A percentile compares a stretch with the other conserved stretches of the same genome.
Conservation (phyloP, 1,139 yeast genomes). For the Candida dubliniensis region DNA sequence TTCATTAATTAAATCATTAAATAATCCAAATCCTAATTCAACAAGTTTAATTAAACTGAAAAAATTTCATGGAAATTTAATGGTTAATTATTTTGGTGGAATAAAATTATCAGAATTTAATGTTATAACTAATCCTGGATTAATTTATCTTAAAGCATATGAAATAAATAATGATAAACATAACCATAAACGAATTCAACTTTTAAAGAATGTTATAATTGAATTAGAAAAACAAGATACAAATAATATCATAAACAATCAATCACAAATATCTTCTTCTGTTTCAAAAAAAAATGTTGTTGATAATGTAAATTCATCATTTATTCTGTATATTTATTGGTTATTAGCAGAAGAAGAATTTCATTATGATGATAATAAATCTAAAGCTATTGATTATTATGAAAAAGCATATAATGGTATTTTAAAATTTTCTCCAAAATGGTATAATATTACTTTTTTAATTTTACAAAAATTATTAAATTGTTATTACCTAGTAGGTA, state of each 20-base stretch:
- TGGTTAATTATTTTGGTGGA: constrained; percentile 34
- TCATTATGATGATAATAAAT: constrained; percentile 1
- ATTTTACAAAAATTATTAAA: constrained; percentile 13
- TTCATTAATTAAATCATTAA: constrained; percentile 35
- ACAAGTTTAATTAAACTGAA: constrained; percentile 12
- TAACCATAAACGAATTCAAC: constrained; percentile 23
- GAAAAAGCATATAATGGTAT: constrained; percentile 13
- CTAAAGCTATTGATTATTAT: constrained; percentile 12
- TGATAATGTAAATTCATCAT: constrained; percentile 10
- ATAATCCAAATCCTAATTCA: too few relatives aligned
- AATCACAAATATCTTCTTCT: too few relatives aligned
- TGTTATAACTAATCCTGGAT: constrained; percentile 31
- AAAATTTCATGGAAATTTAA: constrained; percentile 10
- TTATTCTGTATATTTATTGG: constrained; percentile 38
- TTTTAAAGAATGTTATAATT: constrained; percentile 34
- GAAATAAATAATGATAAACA: constrained; percentile 5
- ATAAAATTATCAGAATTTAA: constrained; percentile 26
- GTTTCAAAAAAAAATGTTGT: too few relatives aligned
- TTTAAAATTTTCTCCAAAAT: constrained; percentile 3
- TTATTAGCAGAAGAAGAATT: constrained; percentile 52
- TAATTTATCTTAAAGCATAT: constrained; percentile 28
- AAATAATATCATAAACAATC: too few relatives aligned
- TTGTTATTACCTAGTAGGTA: constrained; percentile 11
- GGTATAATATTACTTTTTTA: constrained; percentile 12
- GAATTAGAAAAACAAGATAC: too few relatives aligned